These are phyloP conservation scores for Candida peoriensis DNA, from an alignment of 805 yeast species.

Conservation along the genomic window DNA sequence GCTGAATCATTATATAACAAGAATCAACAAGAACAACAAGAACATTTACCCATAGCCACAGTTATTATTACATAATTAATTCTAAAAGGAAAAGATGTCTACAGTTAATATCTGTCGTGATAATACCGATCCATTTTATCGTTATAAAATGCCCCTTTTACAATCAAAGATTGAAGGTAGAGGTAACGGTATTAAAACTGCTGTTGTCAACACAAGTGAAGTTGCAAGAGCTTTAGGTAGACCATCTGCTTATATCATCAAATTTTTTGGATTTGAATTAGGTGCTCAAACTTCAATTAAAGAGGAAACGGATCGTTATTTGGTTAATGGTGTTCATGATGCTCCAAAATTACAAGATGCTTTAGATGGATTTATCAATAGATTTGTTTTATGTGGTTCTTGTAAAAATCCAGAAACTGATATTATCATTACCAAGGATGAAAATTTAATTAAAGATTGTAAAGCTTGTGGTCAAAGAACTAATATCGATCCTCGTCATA, in stretches of 20 bases:
- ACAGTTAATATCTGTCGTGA: constrained; percentile 92
- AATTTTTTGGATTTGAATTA: constrained; percentile 92
- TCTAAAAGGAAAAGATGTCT: too few relatives aligned
- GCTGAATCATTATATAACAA: too few relatives aligned
- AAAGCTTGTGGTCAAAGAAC: constrained; percentile 97
- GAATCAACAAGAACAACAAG: too few relatives aligned
- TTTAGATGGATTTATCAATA: constrained; percentile 89
- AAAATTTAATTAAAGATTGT: constrained; percentile 81
- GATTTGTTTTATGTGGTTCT: constrained; percentile 87
- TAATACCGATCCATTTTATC: constrained; percentile 96
- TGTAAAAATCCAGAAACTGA: constrained; percentile 99
- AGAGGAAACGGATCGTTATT: constrained; percentile 77
- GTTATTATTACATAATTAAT: too few relatives aligned
- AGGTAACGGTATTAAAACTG: constrained; percentile 98
- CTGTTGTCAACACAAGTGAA: constrained; percentile 82
- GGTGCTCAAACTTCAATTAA: constrained; percentile 92
- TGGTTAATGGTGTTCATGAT: constrained; percentile 94
- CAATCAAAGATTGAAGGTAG: constrained; percentile 97
- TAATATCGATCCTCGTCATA: constrained; percentile 77
- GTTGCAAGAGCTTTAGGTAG: constrained; percentile 93
- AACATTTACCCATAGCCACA: too few relatives aligned
- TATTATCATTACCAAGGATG: constrained; percentile 71
- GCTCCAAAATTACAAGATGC: constrained; percentile 86
- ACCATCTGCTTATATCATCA: constrained; percentile 88
- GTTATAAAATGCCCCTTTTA: constrained; percentile 98